phyloP scores from a whole-genome alignment of 257 asterid species.

The Pogostemon cablin region DNA sequence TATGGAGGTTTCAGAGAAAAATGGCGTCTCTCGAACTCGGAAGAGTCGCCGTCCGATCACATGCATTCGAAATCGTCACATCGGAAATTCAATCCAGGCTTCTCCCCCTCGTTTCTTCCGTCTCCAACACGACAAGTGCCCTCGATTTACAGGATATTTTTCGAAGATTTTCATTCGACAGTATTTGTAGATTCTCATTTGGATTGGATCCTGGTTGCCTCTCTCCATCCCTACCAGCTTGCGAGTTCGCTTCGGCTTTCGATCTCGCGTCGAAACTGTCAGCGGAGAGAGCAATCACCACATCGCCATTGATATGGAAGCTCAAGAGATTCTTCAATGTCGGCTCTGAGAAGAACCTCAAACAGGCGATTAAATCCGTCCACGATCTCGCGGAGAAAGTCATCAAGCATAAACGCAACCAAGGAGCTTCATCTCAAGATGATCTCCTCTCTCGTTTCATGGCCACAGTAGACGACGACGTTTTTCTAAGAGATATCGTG shows the following conservation, averaged over 20 bases:
- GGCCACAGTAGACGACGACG: constrained; percentile 48
- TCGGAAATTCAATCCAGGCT: constrained; percentile 58
- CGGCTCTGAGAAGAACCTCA: constrained; percentile 66
- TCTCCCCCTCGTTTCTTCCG: constrained; percentile 50
- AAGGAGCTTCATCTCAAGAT: not conserved
- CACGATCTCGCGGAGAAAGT: constrained; percentile 45
- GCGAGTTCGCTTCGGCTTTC: constrained; percentile 58
- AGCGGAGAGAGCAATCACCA: constrained; percentile 64
- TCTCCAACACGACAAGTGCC: not conserved
- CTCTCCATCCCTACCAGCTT: constrained; percentile 50
- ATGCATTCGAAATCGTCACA: constrained; percentile 55
- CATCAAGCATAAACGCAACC: constrained; percentile 34
- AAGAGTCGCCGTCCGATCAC: constrained; percentile 52
- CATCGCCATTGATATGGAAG: constrained; percentile 69
- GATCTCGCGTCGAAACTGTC: constrained; percentile 77
- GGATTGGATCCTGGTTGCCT: constrained; percentile 78
- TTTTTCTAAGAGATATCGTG: constrained; percentile 64
- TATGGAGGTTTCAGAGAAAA: constrained; percentile 80
- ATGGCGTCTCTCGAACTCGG: constrained; percentile 72
- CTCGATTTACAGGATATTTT: constrained; percentile 81
- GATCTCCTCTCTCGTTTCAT: constrained; percentile 65
- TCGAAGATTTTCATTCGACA: constrained; percentile 70
- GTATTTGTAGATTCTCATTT: constrained; percentile 66
- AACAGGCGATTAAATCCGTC: constrained; percentile 50
- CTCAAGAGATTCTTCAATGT: constrained; percentile 53